These are phyloP conservation scores for Peribolospora kevripleyi DNA, from an alignment of 768 basidiomycete species.

Conservation along the genomic window DNA sequence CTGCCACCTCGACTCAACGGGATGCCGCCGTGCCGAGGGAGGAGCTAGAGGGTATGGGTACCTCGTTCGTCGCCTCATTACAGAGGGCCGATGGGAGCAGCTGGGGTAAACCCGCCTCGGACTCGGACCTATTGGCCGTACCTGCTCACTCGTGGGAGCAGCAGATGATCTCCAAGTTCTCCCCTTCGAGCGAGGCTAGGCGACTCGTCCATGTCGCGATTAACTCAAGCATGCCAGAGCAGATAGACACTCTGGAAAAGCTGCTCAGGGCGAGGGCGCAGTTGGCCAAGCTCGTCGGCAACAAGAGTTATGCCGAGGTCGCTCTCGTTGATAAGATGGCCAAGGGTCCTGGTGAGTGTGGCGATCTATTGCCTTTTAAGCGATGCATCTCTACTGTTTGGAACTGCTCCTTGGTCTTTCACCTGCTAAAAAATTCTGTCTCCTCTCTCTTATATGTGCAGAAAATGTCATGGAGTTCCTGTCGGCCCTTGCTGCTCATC, in stretches of 20 bases:
- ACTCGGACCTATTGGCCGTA: too few relatives aligned
- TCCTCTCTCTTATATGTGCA: slow-evolving; percentile 13
- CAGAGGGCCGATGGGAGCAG: too few relatives aligned
- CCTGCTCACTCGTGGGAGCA: too few relatives aligned
- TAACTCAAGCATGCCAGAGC: slow-evolving; percentile 11
- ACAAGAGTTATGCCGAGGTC: slow-evolving; percentile 65
- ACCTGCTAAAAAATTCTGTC: not conserved
- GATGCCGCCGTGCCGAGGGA: too few relatives aligned
- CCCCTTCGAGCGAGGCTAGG: too few relatives aligned
- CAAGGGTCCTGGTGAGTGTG: slow-evolving; percentile 49
- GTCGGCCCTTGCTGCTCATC: slow-evolving; percentile 52
- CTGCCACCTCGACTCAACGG: slow-evolving; percentile 11
- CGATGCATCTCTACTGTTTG: not conserved
- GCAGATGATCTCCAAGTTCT: too few relatives aligned
- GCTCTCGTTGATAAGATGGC: slow-evolving; percentile 90
- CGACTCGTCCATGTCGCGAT: too few relatives aligned
- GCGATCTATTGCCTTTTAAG: not conserved
- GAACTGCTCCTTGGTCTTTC: not conserved
- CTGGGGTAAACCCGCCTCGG: too few relatives aligned
- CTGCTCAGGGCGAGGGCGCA: slow-evolving; percentile 55
- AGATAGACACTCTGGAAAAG: slow-evolving; percentile 50
- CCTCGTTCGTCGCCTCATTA: too few relatives aligned
- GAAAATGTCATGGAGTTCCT: slow-evolving; percentile 76
- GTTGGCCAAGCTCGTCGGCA: slow-evolving; percentile 60
- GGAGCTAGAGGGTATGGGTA: too few relatives aligned